Evolutionary conservation across 2,329 filamentous ascomycete species (phyloP).

Genomic region (Arachnomyces sp.): DNA sequence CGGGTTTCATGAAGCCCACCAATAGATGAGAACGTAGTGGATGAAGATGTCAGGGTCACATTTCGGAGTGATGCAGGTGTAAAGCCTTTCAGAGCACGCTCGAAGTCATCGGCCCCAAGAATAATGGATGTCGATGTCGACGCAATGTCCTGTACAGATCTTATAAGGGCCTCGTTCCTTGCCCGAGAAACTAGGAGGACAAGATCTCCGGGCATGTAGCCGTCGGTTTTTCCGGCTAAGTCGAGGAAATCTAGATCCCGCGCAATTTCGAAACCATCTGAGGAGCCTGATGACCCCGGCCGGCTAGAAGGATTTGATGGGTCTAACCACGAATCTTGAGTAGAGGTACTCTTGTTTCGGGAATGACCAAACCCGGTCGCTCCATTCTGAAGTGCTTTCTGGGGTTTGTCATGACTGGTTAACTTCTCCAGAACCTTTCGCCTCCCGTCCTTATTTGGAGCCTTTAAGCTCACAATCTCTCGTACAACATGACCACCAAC

Average conservation of each 20-base stretch:
- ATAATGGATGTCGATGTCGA: conserved; percentile 51
- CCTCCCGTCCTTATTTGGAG: conserved; percentile 85
- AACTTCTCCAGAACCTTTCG: conserved; percentile 77
- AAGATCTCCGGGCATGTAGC: conserved; percentile 95
- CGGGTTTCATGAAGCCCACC: conserved; percentile 81
- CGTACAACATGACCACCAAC: conserved; percentile 86
- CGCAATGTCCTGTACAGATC: conserved; percentile 56
- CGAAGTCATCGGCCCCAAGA: conserved; percentile 69
- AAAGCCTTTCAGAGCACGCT: conserved; percentile 78
- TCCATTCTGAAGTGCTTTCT: conserved; percentile 25
- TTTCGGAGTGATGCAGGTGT: conserved; percentile 92
- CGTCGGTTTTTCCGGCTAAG: conserved; percentile 86
- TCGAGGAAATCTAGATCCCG: conserved; percentile 81
- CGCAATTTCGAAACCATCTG: conserved; percentile 64
- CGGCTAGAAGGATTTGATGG: conserved; percentile 53
- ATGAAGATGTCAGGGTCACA: conserved; percentile 86
- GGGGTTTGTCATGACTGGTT: conserved; percentile 42
- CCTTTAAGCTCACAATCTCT: conserved; percentile 82
- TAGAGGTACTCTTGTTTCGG: conserved; percentile 28
- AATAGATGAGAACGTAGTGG: conserved; percentile 85
- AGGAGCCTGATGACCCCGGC: conserved; percentile 35
- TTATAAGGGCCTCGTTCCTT: conserved; percentile 85
- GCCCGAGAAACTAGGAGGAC: conserved; percentile 78
- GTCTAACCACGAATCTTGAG: conserved; percentile 67
- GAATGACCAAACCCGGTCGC: conserved; percentile 25